Evolutionary conservation across 2,329 filamentous ascomycete genomes (phyloP).

Genomic region (Xylaria polymorpha): DNA sequence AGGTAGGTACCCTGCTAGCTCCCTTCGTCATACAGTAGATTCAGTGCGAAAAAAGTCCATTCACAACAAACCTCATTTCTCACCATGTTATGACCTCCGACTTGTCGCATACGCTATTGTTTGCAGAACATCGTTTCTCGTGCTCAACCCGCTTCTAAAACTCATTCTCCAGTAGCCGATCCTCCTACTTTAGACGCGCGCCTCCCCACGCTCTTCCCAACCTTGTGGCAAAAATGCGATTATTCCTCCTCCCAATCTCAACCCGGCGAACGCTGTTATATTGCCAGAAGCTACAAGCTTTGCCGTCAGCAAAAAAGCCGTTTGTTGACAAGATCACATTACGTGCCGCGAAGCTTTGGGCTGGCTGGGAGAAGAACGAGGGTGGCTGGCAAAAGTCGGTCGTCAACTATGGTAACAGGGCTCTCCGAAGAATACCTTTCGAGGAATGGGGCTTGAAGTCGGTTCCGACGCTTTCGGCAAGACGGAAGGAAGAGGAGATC

Average conservation of each 20-base stretch:
- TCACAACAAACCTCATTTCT: conserved; percentile 10
- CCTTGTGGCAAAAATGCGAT: conserved; percentile 72
- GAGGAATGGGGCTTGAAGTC: conserved; percentile 99
- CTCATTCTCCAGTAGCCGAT: background rate
- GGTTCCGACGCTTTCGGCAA: conserved; percentile 81
- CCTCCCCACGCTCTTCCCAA: conserved; percentile 3
- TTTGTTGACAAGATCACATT: conserved; percentile 75
- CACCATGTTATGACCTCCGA: conserved; percentile 20
- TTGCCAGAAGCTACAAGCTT: conserved; percentile 78
- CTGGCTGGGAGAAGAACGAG: conserved; percentile 85
- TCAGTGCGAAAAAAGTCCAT: conserved; percentile 4
- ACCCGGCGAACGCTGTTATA: conserved; percentile 92
- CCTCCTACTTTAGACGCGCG: background rate
- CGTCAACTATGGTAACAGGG: conserved; percentile 85
- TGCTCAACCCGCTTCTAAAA: background rate
- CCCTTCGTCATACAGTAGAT: background rate
- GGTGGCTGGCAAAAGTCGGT: conserved; percentile 89
- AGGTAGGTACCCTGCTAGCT: background rate
- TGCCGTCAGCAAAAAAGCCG: conserved; percentile 63
- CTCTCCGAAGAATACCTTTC: conserved; percentile 88
- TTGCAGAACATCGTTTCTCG: background rate
- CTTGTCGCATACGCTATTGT: conserved; percentile 9
- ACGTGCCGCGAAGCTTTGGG: conserved; percentile 82
- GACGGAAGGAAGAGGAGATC: conserved; percentile 72
- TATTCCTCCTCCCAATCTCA: conserved; percentile 93